phyloP scores from a whole-genome alignment of 352 stramenopile genomes.

The Pythium biforme region DNA sequence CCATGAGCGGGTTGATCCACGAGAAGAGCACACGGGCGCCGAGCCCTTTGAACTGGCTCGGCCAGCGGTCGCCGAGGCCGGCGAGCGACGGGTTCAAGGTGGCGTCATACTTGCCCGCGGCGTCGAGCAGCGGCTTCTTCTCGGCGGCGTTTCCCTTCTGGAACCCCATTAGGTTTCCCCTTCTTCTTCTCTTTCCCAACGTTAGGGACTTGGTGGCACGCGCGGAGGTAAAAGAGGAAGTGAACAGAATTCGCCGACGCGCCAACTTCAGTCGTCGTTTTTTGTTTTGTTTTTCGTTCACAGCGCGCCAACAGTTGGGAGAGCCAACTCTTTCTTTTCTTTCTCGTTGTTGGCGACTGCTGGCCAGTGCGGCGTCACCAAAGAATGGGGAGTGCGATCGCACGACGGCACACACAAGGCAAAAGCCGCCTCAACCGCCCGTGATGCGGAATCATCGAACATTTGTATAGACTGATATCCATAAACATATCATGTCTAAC shows the following conservation, averaged over 20 bases:
- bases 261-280: background rate
- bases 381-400: background rate
- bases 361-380: conserved; percentile 12
- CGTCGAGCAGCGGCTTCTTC: conserved; percentile 31
- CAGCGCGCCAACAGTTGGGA: background rate
- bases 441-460: conserved; percentile 18
- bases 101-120: conserved; percentile 4
- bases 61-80: conserved; percentile 17
- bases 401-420: conserved; percentile 21
- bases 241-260: conserved; percentile 10
- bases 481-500: background rate
- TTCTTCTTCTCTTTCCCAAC: background rate
- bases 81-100: background rate
- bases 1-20: conserved; percentile 88
- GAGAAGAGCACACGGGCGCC: conserved; percentile 61
- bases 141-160: conserved; percentile 10
- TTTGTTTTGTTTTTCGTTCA: conserved; percentile 6
- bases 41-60: conserved; percentile 53
- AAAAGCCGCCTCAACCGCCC: conserved; percentile 3
- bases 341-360: conserved; percentile 8
- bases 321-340: background rate
- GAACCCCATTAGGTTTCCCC: background rate
- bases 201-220: background rate
- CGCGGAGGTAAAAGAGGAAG: conserved; percentile 1
- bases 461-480: background rate